Evolutionary conservation across 2,329 filamentous ascomycete genomes (phyloP), one percentile per base, ranked within the genome.

Genomic region (Endocalyx cinctus): DNA sequence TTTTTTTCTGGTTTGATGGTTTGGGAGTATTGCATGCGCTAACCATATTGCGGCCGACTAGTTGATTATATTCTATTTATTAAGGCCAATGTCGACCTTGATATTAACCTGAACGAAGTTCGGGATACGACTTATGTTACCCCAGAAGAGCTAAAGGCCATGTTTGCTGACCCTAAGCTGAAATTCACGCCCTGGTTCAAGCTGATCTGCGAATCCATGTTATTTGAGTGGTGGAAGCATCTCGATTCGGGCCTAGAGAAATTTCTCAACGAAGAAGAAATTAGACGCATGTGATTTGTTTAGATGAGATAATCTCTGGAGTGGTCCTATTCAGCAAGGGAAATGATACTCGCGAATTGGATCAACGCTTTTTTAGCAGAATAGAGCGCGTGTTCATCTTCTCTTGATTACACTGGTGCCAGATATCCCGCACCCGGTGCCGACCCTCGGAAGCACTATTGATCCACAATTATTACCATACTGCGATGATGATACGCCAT

Each of bases 21-120:
- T n/a, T n/a, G n/a, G n/a, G n/a, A n/a, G n/a, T n/a, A n/a, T n/a
- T n/a, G n/a, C n/a, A n/a, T n/a, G n/a, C n/a, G 33, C 53, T 48
- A 27, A 41, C 17, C 12, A 6, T n/a, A n/a, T n/a, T n/a, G n/a
- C n/a, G 20, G 20, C 8, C 20, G 20, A 22, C 12, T 45, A 92
- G 88, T 98, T 57, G 92, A 98, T 63, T 98, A 98, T 63, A 98
- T 98, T 47, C 79, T 98, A 35, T 97, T 98, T 67, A 96, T 97
- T 70, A 86, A 94, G 69, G 84, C 87, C 38, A 84, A 94, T 44
- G 90, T 97, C 37, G 84, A 94, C 51, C 68, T 95, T 31, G 62
- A 86, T 38, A 64, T 79, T 52, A 98, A 89, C 67, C 71, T 74
- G 45, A 98, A 98, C 63, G 92, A 98, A 67, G 89, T 88, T 29